These are phyloP conservation scores for Atkinsonella hypoxylon DNA, from an alignment of 2,329 filamentous ascomycete species.

Conservation along the genomic window DNA sequence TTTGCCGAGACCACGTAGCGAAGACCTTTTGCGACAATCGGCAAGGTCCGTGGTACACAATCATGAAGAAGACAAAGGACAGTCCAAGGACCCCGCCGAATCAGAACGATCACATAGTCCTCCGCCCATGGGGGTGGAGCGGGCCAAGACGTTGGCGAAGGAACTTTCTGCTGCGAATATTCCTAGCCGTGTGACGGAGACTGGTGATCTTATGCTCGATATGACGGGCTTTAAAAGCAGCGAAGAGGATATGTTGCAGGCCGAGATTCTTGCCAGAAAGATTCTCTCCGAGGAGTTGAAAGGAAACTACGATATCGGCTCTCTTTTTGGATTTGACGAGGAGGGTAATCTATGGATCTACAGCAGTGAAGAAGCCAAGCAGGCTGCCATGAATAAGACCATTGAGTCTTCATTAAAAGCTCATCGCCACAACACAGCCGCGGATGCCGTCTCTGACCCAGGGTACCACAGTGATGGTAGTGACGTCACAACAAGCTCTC, in stretches of 20 bases:
- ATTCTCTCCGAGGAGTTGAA: conserved; percentile 88
- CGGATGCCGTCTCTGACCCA: conserved; percentile 83
- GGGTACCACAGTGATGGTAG: conserved; percentile 91
- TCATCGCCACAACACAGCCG: conserved; percentile 39
- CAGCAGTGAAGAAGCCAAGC: conserved; percentile 91
- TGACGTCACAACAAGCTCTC: conserved; percentile 38
- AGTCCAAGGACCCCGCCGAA: conserved; percentile 20
- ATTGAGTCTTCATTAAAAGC: conserved; percentile 38
- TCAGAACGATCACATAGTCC: conserved; percentile 63
- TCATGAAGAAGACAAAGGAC: conserved; percentile 23
- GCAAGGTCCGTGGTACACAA: conserved; percentile 27
- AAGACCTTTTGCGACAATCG: conserved; percentile 39
- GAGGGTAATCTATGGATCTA: conserved; percentile 99
- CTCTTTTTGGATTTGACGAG: conserved; percentile 88
- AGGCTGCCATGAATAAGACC: conserved; percentile 62
- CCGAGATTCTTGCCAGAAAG: conserved; percentile 86
- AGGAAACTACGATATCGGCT: conserved; percentile 91
- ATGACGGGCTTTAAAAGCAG: conserved; percentile 96
- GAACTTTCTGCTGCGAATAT: conserved; percentile 87
- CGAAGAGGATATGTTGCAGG: conserved; percentile 81
- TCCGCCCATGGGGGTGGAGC: conserved; percentile 62
- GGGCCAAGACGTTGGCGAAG: conserved; percentile 74
- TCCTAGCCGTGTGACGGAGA: conserved; percentile 81
- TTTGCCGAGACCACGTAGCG: conserved; percentile 37
- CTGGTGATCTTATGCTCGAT: conserved; percentile 90